These are phyloP conservation scores for Leccinum subtestaceum DNA, from an alignment of 768 basidiomycete species.

Conservation along the genomic window DNA sequence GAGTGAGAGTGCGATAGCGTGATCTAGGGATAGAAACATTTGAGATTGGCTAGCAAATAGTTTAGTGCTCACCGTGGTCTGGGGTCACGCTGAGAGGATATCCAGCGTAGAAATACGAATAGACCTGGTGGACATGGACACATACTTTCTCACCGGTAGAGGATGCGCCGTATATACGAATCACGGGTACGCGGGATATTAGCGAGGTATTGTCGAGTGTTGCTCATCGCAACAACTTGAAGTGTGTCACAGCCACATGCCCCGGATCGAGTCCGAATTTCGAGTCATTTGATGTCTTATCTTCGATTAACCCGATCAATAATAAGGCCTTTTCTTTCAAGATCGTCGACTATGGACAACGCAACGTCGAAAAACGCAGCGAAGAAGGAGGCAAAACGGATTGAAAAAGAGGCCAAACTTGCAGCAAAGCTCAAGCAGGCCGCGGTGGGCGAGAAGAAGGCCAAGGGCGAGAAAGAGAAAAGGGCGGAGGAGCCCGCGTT, in stretches of 20 bases:
- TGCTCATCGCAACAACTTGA: too few species aligned
- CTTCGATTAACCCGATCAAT: too few species aligned
- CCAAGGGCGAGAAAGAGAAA: slow-evolving; percentile 71
- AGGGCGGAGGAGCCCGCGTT: slow-evolving; percentile 70
- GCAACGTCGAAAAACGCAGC: slow-evolving; percentile 37
- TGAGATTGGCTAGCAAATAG: slow-evolving; percentile 44
- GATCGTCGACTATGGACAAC: neutral
- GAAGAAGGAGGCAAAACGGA: slow-evolving; percentile 82
- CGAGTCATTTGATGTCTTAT: too few species aligned
- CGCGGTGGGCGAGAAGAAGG: slow-evolving; percentile 58
- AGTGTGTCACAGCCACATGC: too few species aligned
- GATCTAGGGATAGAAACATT: slow-evolving; percentile 74
- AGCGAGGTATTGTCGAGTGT: slow-evolving; percentile 59
- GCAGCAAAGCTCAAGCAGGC: slow-evolving; percentile 59
- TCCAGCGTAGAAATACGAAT: slow-evolving; percentile 89
- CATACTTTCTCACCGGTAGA: slow-evolving; percentile 76
- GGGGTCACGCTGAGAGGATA: slow-evolving; percentile 68
- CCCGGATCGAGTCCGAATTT: too few species aligned
- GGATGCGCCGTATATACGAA: slow-evolving; percentile 85
- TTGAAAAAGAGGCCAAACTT: slow-evolving; percentile 76
- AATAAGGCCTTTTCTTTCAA: neutral
- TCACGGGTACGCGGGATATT: slow-evolving; percentile 61
- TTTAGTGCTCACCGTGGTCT: slow-evolving; percentile 49
- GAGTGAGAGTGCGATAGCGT: slow-evolving; percentile 79
- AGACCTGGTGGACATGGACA: slow-evolving; percentile 88